Base-by-base conservation (phyloP, 179 eudicot genomes). In the Beta macrorhiza region DNA sequence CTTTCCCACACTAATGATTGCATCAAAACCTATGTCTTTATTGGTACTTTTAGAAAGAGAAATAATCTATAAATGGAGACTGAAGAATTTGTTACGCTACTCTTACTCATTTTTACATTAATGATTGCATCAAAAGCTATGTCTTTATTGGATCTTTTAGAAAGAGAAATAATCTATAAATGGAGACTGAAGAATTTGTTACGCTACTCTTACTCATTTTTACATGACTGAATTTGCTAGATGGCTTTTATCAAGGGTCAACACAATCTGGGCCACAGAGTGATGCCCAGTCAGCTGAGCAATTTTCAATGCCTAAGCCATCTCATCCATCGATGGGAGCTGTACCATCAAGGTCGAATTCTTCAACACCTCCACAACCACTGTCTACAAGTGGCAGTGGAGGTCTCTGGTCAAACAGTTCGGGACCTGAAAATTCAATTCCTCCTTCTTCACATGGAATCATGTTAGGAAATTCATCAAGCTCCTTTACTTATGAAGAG, bases 401-500 rank as follows among this genome's bases (percentile, higher is more conserved):
- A 29, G 96, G 92, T 55, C 85, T 95, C 47, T 92, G 91, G 74
- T 90, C 98, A 55, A 90, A 84, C 79, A 84, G 91, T 75, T 91
- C 99, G 5, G 97, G 90, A 55, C 74, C 90, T 22, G 89, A 78
- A 32, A 87, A 74, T 69, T 79, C 90, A 74, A 80, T 84, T 45
- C 86, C 89, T 7, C 84, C 93, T n/a, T 88, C 91, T 72, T 86
- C 97, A 32, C 91, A 96, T 53, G 93, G 91, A 49, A 86, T 91
- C 88, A 45, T 84, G 17, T 82, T 93, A 73, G 95, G 92, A 49
- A 89, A 79, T 80, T 81, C 91, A 51, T 91, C 92, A 58, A 94
- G 91, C 85, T 79, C 91, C 13, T 96, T 94, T 74, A 85, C 92
- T 14, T 94, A 88, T 58, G 98, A 96, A 52, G 99, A 96, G 78